Evolutionary conservation across 495 filamentous ascomycete genomes (phyloP), one percentile per base, ranked within the genome.

Genomic region (Paragyromitra xinjiangensis): DNA sequence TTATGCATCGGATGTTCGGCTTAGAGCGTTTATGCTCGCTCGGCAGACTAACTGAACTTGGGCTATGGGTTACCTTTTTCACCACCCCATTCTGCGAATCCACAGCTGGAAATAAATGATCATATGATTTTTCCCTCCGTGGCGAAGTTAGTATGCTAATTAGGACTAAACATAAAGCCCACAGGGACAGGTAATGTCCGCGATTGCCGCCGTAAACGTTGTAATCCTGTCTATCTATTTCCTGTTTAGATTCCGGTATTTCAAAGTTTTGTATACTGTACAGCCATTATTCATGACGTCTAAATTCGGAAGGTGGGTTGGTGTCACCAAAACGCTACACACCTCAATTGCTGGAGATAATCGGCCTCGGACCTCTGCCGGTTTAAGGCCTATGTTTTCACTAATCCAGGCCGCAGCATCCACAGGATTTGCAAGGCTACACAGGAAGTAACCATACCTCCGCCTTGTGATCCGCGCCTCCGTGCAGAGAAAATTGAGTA

Each of bases 141-240:
- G 67, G 67, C 66, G 50, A 75, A 55, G 56, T 14, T 56, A 14
- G 9, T 34, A 75, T 75, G 53, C 50, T 63, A 70, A 71, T 63
- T 71, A n/a, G 37, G n/a, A 56, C 68, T 44, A 76, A 73, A 44
- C 59, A 24, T 34, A 50, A 50, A 24, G 40, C 39, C 55, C 55
- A 34, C 63, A 64, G 65, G 48, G 68, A 50, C 26, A 64, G 34
- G 40, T 40, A 63, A 50, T 37, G 73, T 34, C 73, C 73, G 74
- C 74, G 74, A 73, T 77, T 73, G 69, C 74, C 74, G 74, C 74
- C 42, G 8, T 53, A 51, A 73, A 77, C 69, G 29, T 62, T 77
- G 68, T 3, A 29, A 62, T 63, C 37, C 19, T 72, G 73, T 42
- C 11, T 8, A 73, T 73, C 74, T 73, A 40, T 73, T 73, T 61